Evolutionary conservation across 768 basidiomycete species (phyloP), one percentile per base, ranked within the genome.

Genomic region (Tylopilus sp.): DNA sequence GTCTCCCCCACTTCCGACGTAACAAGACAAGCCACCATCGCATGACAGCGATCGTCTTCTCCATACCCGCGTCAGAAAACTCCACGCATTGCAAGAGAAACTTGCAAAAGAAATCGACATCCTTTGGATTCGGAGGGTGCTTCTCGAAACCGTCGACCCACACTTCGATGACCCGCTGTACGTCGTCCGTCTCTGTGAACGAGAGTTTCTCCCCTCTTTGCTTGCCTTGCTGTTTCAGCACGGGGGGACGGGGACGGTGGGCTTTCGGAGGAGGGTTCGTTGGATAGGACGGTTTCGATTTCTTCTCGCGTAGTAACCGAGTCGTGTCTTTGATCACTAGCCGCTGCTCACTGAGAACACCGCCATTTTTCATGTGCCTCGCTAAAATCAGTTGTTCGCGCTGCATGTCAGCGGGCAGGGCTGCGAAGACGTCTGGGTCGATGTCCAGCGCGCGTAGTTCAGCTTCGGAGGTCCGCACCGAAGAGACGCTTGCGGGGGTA

Each of bases 21-120:
- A 91, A 65, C 23, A 94, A 63, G 28, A 86, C 75, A 56, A 82
- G 67, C 93, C 91, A 94, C 88, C 87, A 95, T 60, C 79, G 84
- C 75, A 91, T 74, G 17, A 90, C 79, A 22, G 79, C 79, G 12
- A 88, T 68, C 47, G 83, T 86, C 53, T 79, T 79, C 69, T 86
- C 85, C 36, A 91, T 69, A 0, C 89, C 82, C n/a, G 60, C 77
- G 63, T 89, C 86, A 6, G 79, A 70, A 40, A 79, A 80, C 61
- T 85, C 82, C 31, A 87, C 80, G 50, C 80, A 83, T 56, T 81
- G 79, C 44, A 86, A 72, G 42, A 95, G 70, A 62, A 82, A 95
- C 51, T 79, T 84, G 17, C 78, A 74, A 48, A 98, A 84, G 57
- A 81, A 86, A 21, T 85, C 81, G 2, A 92, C 75, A 57, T 97